These are phyloP conservation scores for Penicillium digitatum DNA, from an alignment of 2,329 filamentous ascomycete species.

Conservation along the genomic window DNA sequence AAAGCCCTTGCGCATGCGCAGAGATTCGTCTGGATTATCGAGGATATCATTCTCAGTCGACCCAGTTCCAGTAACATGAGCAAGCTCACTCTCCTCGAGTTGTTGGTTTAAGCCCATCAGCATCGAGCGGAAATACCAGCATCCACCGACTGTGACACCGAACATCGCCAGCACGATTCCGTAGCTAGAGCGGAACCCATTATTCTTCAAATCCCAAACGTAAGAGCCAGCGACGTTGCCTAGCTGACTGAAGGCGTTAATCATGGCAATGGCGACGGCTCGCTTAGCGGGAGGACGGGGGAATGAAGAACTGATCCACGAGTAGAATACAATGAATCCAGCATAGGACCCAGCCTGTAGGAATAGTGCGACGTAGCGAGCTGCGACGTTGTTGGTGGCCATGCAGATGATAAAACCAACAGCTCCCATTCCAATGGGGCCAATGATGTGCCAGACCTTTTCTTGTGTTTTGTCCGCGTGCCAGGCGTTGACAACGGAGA, in stretches of 20 bases:
- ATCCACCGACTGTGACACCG: constrained; percentile 50
- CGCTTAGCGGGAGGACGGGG: constrained; percentile 72
- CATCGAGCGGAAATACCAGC: constrained; percentile 48
- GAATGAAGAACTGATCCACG: constrained; percentile 43
- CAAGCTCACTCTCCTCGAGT: constrained; percentile 19
- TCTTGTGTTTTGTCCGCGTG: constrained; percentile 55
- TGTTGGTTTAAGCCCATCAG: constrained; percentile 35
- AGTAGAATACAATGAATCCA: constrained; percentile 38
- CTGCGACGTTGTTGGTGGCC: constrained; percentile 54
- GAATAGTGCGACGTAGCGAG: constrained; percentile 59
- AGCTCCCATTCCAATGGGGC: constrained; percentile 53
- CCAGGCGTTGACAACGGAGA: constrained; percentile 55
- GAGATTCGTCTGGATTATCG: constrained; percentile 19
- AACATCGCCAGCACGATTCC: constrained; percentile 64
- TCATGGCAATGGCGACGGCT: constrained; percentile 66
- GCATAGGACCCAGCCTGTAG: constrained; percentile 57
- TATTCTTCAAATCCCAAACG: constrained; percentile 57
- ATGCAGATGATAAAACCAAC: constrained; percentile 59
- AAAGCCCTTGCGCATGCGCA: constrained; percentile 29
- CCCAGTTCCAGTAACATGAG: constrained; percentile 3
- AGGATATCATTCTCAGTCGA: constrained; percentile 11
- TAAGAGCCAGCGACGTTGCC: constrained; percentile 60
- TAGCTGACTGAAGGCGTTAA: constrained; percentile 63
- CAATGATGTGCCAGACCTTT: constrained; percentile 52
- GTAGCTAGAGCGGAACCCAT: constrained; percentile 62